Evolutionary conservation across 106 monocot species (phyloP), one percentile per base, ranked within the genome.

Genomic region (Xerophyta viscosa): DNA sequence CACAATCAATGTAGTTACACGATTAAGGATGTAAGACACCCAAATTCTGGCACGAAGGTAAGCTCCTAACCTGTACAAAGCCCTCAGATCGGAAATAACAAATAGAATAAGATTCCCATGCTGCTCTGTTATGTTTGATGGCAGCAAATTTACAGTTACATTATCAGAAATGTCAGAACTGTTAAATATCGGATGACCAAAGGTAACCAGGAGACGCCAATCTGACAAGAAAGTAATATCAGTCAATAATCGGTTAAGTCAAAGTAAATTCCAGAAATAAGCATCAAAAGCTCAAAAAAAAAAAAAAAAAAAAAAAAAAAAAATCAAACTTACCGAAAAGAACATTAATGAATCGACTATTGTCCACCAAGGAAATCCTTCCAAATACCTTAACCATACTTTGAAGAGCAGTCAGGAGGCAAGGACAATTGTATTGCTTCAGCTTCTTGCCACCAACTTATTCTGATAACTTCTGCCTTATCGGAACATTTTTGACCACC

Each of bases 71-170:
- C n/a, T n/a, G n/a, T n/a, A n/a, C n/a, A n/a, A n/a, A n/a, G n/a
- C n/a, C n/a, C n/a, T n/a, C n/a, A n/a, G n/a, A n/a, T n/a, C n/a
- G n/a, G n/a, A n/a, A n/a, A n/a, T n/a, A n/a, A n/a, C n/a, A n/a
- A n/a, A n/a, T n/a, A n/a, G n/a, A n/a, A n/a, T n/a, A n/a, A n/a
- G n/a, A n/a, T n/a, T n/a, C n/a, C n/a, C n/a, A n/a, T n/a, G n/a
- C n/a, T n/a, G n/a, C n/a, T n/a, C n/a, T n/a, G n/a, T n/a, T n/a
- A n/a, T n/a, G n/a, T n/a, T n/a, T 54, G 33, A 54, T 36, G 33
- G 31, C 23, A 21, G 9, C 36, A 36, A 54, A 31, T 54, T 1
- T 54, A 54, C 33, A 54, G 54, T 54, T 54, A 54, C 12, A 15
- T 33, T 33, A 54, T 54, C 31, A 54, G 54, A 31, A 33, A n/a